Evolutionary conservation across 257 asterid genomes (phyloP), one percentile per base, ranked within the genome.

Genomic region (Cruciata laevipes): DNA sequence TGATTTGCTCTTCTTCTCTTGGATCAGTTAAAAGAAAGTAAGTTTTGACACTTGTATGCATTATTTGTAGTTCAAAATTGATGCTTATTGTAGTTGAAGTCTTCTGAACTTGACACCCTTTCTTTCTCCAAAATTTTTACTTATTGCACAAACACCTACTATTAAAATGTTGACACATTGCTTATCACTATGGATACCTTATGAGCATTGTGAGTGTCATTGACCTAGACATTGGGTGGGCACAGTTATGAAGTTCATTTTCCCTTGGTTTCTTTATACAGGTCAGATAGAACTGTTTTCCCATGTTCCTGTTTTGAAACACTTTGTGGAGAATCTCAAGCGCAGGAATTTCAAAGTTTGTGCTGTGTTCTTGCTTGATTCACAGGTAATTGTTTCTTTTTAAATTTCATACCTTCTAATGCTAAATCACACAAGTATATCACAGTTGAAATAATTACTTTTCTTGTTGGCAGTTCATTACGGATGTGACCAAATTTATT

Each of bases 261-360:
- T 17, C 65, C 58, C 66, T 69, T 68, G 21, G 38, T 68, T 57
- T 79, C 66, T 71, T 20, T 68, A 38, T 73, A 60, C 83, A 94
- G 99, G 99, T 66, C 99, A 90, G 75, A 94, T 90, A 70, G 97
- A 94, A 74, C 95, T 94, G 63, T 90, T 90, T 78, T 90, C 99
- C 57, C 96, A 94, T 82, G 95, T 94, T 67, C 95, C 97, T 7
- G 96, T 87, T 74, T 90, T 94, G 62, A 90, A 87, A 84, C 88
- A 90, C 81, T 94, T 94, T 38, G 96, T 75, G 71, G 96, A 90
- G 83, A 92, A 90, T 77, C 81, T 94, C 61, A 80, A 73, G 82
- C 88, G 88, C 32, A 84, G 89, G 83, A 85, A 90, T 79, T 90
- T 88, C 82, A 94, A 83, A 67, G 88, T 94, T 52, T 94, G 97